Evolutionary conservation across 805 yeast genomes (phyloP).

Genomic region (Candida qinlingensis): DNA sequence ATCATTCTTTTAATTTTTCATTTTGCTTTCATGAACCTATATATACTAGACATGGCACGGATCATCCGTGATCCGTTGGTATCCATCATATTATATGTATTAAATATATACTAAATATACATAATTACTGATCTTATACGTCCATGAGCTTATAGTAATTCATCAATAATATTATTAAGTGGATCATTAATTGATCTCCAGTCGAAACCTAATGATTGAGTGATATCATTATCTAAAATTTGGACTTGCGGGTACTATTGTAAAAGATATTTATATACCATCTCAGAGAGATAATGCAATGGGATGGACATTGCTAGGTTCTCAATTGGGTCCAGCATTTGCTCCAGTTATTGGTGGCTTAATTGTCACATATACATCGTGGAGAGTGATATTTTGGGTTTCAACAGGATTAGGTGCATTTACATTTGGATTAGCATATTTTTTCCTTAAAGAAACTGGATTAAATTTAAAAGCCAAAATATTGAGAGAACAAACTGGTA

Average conservation of each 20-base stretch:
- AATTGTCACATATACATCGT: slow-evolving; percentile 38
- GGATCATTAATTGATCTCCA: too few species aligned
- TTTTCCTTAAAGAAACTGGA: background rate
- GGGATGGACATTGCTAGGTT: slow-evolving; percentile 43
- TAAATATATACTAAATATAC: too few species aligned
- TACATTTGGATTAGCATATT: background rate
- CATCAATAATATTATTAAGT: too few species aligned
- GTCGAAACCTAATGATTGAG: too few species aligned
- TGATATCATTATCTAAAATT: too few species aligned
- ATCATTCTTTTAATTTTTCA: too few species aligned
- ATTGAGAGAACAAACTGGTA: background rate
- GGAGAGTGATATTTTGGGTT: background rate
- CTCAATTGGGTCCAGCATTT: slow-evolving; percentile 49
- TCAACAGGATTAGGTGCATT: background rate
- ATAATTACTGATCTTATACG: too few species aligned
- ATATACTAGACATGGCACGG: too few species aligned
- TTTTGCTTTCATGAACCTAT: too few species aligned
- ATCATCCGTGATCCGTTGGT: too few species aligned
- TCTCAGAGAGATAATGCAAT: slow-evolving; percentile 46
- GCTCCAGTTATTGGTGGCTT: slow-evolving; percentile 52
- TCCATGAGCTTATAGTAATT: too few species aligned
- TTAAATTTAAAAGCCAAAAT: background rate
- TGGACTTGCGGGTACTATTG: slow-evolving; percentile 21
- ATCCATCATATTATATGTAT: too few species aligned
- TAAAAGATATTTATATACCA: slow-evolving; percentile 47